Evolutionary conservation across 2,329 filamentous ascomycete genomes (phyloP).

Genomic region (Penicillium sp.): DNA sequence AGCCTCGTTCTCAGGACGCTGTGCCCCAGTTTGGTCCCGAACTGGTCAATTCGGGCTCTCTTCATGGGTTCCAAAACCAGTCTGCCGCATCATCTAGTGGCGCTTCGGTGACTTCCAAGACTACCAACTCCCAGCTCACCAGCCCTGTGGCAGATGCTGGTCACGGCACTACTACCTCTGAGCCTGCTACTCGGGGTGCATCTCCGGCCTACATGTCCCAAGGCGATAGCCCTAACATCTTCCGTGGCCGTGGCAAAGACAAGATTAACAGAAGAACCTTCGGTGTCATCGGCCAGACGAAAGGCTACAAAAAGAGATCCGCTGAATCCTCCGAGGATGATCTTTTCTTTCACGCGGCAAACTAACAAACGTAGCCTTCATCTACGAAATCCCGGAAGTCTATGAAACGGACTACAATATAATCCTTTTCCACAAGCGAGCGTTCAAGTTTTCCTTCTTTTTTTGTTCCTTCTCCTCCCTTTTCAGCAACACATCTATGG

Average conservation of each 20-base stretch:
- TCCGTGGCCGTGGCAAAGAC: slow-evolving; percentile 17
- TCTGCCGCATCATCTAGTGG: slow-evolving; percentile 20
- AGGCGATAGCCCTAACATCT: slow-evolving; percentile 22
- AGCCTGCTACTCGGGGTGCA: slow-evolving; percentile 23
- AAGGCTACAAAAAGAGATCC: slow-evolving; percentile 17
- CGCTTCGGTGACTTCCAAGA: slow-evolving; percentile 23
- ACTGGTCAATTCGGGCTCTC: slow-evolving; percentile 10
- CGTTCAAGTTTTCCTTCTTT: slow-evolving; percentile 5
- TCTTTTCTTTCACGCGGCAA: slow-evolving; percentile 17
- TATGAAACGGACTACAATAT: not conserved
- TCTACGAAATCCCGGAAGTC: not conserved
- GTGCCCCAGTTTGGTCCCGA: slow-evolving; percentile 12
- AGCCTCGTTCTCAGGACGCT: slow-evolving; percentile 20
- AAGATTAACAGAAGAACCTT: slow-evolving; percentile 15
- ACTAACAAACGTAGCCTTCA: slow-evolving; percentile 5
- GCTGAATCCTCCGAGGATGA: slow-evolving; percentile 24
- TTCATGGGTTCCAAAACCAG: slow-evolving; percentile 16
- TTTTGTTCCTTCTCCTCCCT: slow-evolving; percentile 4
- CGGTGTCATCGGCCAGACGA: slow-evolving; percentile 24
- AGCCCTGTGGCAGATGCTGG: slow-evolving; percentile 19
- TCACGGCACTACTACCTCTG: slow-evolving; percentile 20
- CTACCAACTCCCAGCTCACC: slow-evolving; percentile 19
- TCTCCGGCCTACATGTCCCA: slow-evolving; percentile 27
- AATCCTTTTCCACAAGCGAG: not conserved
- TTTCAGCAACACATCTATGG: slow-evolving; percentile 7